A percentile compares a stretch with the other conserved stretches of the same genome.
Conservation (phyloP, 2,329 filamentous ascomycete genomes). For the Calycina herbarum region DNA sequence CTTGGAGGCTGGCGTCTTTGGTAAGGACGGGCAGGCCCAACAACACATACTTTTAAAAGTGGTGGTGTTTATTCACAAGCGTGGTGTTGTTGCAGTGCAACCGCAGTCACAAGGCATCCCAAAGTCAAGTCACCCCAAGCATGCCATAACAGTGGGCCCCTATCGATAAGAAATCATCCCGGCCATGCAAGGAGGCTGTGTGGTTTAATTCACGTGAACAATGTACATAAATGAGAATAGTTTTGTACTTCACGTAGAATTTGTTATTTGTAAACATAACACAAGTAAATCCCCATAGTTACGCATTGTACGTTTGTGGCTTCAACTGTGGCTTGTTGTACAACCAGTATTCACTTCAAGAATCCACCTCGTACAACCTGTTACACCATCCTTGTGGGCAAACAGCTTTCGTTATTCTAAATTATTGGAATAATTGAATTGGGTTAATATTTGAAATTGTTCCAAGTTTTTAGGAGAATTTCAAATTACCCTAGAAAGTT, state of each 20-base stretch:
- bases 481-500: too few relatives aligned
- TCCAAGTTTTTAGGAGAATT: too few relatives aligned
- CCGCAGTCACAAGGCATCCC: constrained; percentile 6
- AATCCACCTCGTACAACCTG: too few relatives aligned
- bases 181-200: neutral
- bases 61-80: constrained; percentile 2
- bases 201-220: neutral
- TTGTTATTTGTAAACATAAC: neutral
- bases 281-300: neutral
- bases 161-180: constrained; percentile 4
- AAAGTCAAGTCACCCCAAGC: neutral
- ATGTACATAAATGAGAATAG: neutral
- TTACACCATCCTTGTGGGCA: too few relatives aligned
- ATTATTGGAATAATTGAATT: too few relatives aligned
- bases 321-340: neutral
- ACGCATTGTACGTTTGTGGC: neutral
- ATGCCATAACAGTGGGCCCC: constrained; percentile 6
- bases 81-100: constrained; percentile 3
- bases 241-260: neutral
- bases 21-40: neutral
- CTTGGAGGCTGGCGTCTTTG: neutral
- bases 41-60: constrained; percentile 1
- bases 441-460: too few relatives aligned
- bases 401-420: too few relatives aligned
- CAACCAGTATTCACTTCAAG: neutral